Percentiles rank a stretch among this genome's conserved stretches.
Evolutionary conservation across 495 filamentous ascomycete species (phyloP).

Genomic region (Xylaria longipes): DNA sequence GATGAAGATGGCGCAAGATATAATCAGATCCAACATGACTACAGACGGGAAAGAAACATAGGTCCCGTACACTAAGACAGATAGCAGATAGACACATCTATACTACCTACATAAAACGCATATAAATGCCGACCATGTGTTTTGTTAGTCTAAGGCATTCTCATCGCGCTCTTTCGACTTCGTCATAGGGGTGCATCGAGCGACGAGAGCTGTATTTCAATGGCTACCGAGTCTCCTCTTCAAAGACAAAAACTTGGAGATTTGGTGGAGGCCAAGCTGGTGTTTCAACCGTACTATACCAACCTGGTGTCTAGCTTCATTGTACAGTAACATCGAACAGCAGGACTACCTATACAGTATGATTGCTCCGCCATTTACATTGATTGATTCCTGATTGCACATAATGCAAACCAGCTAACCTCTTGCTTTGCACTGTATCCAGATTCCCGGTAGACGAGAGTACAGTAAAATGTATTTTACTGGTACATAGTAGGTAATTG

Average conservation of each 20-base stretch:
- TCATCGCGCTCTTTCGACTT: conserved; percentile 11
- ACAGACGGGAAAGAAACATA: neutral
- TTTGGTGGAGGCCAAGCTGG: conserved; percentile 1
- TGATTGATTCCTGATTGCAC: neutral
- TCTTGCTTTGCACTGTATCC: conserved; percentile 2
- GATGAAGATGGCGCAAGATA: conserved; percentile 23
- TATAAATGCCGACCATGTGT: neutral
- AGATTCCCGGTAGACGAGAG: neutral
- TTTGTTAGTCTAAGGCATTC: neutral
- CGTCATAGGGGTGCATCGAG: conserved; percentile 24
- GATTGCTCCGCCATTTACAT: neutral
- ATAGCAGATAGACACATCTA: too few species aligned
- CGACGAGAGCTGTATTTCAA: conserved; percentile 2
- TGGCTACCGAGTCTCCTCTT: neutral
- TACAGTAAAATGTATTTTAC: neutral
- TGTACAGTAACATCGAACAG: neutral
- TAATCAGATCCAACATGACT: neutral
- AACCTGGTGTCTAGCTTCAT: neutral
- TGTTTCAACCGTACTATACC: neutral
- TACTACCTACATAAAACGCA: neutral
- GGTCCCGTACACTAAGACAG: neutral
- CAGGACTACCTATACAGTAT: neutral
- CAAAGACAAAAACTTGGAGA: neutral
- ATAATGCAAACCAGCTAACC: neutral
- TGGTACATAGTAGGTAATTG: too few species aligned